A percentile compares a stretch with the other conserved stretches of the same genome.
Conservation (phyloP, 106 monocot genomes). For the Allium cepa region DNA sequence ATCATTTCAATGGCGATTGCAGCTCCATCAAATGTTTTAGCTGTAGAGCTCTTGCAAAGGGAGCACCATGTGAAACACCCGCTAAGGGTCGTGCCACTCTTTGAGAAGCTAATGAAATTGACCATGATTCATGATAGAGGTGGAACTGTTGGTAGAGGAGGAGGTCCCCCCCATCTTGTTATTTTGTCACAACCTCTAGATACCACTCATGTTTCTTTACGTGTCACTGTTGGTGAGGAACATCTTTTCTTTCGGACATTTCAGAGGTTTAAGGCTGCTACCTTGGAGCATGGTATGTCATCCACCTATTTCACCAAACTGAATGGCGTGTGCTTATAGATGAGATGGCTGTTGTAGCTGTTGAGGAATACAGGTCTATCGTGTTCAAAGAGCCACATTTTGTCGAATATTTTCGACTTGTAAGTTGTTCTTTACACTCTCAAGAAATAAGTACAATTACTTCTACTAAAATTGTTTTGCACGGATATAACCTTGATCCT, state of each 20-base stretch:
- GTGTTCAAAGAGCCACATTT: conserved; percentile 90
- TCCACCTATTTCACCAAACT: conserved; percentile 21
- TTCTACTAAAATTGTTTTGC: background rate
- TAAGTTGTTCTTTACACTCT: conserved; percentile 16
- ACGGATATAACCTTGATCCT: background rate
- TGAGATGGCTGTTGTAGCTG: conserved; percentile 78
- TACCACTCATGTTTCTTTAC: conserved; percentile 62
- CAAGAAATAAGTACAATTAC: no score
- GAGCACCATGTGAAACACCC: conserved; percentile 63
- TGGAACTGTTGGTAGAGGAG: conserved; percentile 85
- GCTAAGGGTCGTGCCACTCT: conserved; percentile 76
- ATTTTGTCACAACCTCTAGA: conserved; percentile 92
- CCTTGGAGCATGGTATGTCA: conserved; percentile 20
- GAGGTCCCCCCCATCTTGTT: conserved; percentile 78
- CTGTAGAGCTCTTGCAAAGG: conserved; percentile 67
- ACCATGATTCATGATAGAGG: conserved; percentile 97
- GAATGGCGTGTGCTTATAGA: conserved; percentile 57
- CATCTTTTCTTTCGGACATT: conserved; percentile 17
- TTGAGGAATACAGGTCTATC: conserved; percentile 67
- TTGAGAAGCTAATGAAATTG: conserved; percentile 86
- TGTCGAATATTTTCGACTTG: conserved; percentile 92
- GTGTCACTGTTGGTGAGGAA: conserved; percentile 20
- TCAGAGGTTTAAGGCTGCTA: conserved; percentile 19
- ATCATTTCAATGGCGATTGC: conserved; percentile 98
- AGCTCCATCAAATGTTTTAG: conserved; percentile 76